Conservation (phyloP, 2,329 filamentous ascomycete species). For the Didymella glomerata region DNA sequence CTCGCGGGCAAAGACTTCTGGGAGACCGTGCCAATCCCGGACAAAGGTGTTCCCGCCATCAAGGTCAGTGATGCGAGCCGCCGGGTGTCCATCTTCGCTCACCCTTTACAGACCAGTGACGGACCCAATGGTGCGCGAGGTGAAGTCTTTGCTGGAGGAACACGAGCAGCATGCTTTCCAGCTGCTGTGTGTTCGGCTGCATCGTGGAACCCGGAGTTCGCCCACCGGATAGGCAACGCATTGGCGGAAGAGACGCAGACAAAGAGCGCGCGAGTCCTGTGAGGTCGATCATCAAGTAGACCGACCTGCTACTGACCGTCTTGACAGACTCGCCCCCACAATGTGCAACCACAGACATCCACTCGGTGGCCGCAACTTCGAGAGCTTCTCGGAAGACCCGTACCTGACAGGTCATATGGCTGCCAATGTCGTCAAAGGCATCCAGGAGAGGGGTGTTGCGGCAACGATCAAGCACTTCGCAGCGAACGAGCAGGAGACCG, state of each 20-base stretch:
- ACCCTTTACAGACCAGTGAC: constrained; percentile 63
- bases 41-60: constrained; percentile 68
- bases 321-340: constrained; percentile 70
- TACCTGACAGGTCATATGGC: constrained; percentile 73
- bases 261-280: constrained; percentile 74
- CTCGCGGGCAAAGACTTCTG: constrained; percentile 66
- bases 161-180: constrained; percentile 74
- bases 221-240: constrained; percentile 64
- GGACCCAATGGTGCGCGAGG: constrained; percentile 75
- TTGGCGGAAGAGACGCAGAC: constrained; percentile 75
- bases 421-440: constrained; percentile 65
- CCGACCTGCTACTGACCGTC: not conserved
- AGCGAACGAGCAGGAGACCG: constrained; percentile 73
- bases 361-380: constrained; percentile 81
- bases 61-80: constrained; percentile 32
- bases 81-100: not conserved
- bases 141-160: constrained; percentile 69
- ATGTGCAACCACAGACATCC: constrained; percentile 83
- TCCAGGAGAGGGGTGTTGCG: constrained; percentile 72
- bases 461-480: constrained; percentile 80
- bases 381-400: constrained; percentile 75
- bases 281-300: constrained; percentile 12
- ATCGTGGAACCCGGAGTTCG: constrained; percentile 75
- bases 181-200: constrained; percentile 73
- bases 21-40: constrained; percentile 69